Conservation (phyloP, 2,329 filamentous ascomycete genomes). For the Hymenotorrendiella dingleyae region DNA sequence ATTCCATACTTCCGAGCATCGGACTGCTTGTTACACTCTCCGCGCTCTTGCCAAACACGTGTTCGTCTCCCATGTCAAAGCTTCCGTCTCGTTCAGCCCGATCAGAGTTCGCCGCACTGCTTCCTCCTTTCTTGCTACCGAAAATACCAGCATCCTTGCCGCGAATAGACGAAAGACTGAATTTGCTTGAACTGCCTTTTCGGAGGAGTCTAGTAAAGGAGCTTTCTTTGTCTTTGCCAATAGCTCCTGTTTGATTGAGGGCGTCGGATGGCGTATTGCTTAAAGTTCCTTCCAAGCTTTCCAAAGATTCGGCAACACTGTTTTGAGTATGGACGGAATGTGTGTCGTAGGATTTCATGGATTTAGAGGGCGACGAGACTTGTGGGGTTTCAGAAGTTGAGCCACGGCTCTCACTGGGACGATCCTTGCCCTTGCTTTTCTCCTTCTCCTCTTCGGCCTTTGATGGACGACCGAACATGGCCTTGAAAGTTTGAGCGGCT, state of each 20-base stretch:
- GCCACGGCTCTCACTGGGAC: constrained; percentile 30
- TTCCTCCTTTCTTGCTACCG: constrained; percentile 48
- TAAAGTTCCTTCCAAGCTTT: constrained; percentile 44
- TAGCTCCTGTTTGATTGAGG: constrained; percentile 33
- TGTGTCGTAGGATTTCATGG: constrained; percentile 50
- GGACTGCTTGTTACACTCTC: constrained; percentile 54
- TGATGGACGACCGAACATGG: constrained; percentile 49
- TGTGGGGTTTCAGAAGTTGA: constrained; percentile 30
- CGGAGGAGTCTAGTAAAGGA: constrained; percentile 53
- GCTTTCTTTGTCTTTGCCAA: constrained; percentile 43
- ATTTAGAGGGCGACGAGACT: constrained; percentile 41
- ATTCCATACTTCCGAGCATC: constrained; percentile 46
- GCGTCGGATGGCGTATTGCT: constrained; percentile 55
- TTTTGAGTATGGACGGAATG: constrained; percentile 52
- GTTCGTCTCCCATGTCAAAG: constrained; percentile 47
- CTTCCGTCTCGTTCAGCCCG: constrained; percentile 50
- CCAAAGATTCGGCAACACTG: constrained; percentile 47
- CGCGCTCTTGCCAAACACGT: constrained; percentile 43
- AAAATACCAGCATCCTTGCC: constrained; percentile 50
- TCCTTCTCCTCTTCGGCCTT: constrained; percentile 35
- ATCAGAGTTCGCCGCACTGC: constrained; percentile 49
- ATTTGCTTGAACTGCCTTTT: constrained; percentile 61
- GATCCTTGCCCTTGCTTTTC: constrained; percentile 36
- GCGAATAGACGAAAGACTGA: constrained; percentile 51
- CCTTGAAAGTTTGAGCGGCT: constrained; percentile 81